phyloP scores from a whole-genome alignment of 1,284 basidiomycete genomes.

The Apiotrichum veenhuisii region DNA sequence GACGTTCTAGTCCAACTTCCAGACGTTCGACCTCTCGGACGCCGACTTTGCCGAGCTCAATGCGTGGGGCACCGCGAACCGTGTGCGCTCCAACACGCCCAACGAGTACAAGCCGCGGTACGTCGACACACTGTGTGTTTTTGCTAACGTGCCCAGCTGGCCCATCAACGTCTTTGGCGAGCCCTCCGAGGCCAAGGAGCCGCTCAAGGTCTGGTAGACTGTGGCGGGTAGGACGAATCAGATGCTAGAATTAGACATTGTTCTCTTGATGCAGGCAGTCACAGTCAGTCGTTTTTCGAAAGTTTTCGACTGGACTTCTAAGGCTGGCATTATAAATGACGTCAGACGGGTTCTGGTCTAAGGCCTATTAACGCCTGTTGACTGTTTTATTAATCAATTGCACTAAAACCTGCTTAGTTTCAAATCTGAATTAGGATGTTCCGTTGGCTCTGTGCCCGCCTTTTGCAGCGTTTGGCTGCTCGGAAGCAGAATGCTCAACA shows the following conservation, averaged over 20 bases:
- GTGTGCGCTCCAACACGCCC: constrained; percentile 62
- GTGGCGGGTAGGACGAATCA: background rate
- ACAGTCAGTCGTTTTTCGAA: too few relatives aligned
- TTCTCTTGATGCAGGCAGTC: background rate
- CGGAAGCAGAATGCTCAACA: too few relatives aligned
- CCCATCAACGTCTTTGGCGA: constrained; percentile 66
- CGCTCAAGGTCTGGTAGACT: constrained; percentile 12
- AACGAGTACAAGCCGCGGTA: constrained; percentile 52
- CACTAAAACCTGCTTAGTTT: too few relatives aligned
- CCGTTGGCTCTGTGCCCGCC: too few relatives aligned
- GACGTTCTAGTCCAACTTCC: constrained; percentile 59
- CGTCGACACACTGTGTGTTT: background rate
- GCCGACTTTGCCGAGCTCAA: constrained; percentile 62
- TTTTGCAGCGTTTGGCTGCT: too few relatives aligned
- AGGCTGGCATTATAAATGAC: too few relatives aligned
- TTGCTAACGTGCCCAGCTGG: constrained; percentile 51
- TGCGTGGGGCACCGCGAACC: constrained; percentile 57
- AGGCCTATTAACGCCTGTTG: too few relatives aligned
- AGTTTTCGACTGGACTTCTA: too few relatives aligned
- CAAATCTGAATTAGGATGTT: too few relatives aligned
- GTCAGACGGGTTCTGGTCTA: too few relatives aligned
- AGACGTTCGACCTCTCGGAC: constrained; percentile 61
- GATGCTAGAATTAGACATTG: background rate
- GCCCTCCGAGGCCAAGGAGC: constrained; percentile 53
- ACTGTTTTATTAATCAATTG: too few relatives aligned